These are phyloP conservation scores for Gloeophyllum trabeum DNA, from an alignment of 768 basidiomycete genomes.

Conservation along the genomic window DNA sequence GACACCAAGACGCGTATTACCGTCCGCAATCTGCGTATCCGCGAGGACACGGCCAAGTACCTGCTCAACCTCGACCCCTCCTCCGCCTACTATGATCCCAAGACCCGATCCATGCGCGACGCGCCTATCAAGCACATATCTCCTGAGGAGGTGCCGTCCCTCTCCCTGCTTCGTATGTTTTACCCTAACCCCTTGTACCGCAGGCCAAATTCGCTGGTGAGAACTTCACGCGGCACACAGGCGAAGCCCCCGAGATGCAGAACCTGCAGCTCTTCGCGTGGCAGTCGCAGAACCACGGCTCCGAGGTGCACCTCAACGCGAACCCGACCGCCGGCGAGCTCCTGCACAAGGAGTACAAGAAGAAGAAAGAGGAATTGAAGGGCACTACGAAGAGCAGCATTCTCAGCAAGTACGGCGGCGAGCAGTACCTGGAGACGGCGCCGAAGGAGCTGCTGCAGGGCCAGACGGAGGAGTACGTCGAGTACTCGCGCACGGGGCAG, in stretches of 20 bases:
- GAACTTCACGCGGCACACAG: conserved; percentile 86
- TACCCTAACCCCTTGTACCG: background rate
- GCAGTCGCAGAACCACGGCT: conserved; percentile 88
- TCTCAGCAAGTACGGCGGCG: conserved; percentile 89
- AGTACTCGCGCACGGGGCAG: conserved; percentile 88
- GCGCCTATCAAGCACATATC: conserved; percentile 70
- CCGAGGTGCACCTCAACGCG: conserved; percentile 91
- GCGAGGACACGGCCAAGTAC: conserved; percentile 99
- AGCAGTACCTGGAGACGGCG: conserved; percentile 79
- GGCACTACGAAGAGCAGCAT: conserved; percentile 86
- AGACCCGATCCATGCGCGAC: conserved; percentile 99
- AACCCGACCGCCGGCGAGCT: conserved; percentile 95
- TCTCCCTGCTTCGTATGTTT: background rate
- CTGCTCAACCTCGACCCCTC: conserved; percentile 92
- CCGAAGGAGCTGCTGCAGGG: conserved; percentile 90
- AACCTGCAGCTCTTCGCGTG: conserved; percentile 93
- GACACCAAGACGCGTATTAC: conserved; percentile 98
- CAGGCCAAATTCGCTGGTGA: conserved; percentile 91
- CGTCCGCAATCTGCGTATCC: conserved; percentile 94
- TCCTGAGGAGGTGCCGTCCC: conserved; percentile 65
- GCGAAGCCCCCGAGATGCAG: conserved; percentile 89
- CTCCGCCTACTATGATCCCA: conserved; percentile 97
- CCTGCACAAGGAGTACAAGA: conserved; percentile 79
- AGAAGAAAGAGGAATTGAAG: conserved; percentile 88
- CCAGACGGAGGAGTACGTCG: conserved; percentile 95